Base-by-base conservation (phyloP, 768 basidiomycete species). In the Agaricus sinodeliciosus region DNA sequence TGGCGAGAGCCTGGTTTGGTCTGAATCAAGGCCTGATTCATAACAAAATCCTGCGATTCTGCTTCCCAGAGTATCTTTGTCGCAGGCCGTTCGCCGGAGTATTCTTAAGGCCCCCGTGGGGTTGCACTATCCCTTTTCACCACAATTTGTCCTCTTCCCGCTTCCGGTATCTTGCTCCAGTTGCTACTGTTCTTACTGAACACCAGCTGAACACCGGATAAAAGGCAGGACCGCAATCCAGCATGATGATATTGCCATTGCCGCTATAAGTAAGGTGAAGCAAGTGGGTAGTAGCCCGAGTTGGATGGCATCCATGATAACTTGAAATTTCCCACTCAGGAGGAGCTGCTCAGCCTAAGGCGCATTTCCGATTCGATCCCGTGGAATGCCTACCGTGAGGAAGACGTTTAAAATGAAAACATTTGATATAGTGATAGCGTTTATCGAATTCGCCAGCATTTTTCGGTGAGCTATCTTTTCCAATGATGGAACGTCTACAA, bases 361-460 rank as follows among this genome's bases (percentile, higher is more conserved):
- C 77, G 84, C 42, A 79, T 87, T 7, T 63, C 84, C 9, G 85
- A 86, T 54, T 41, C 61, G 7, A 61, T 84, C 43, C 82, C 82
- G 0, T 82, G 81, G 82, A 69, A 67, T 43, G 78, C 80, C 11
- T 82, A 79, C 62, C 62, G 77, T 79, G 49, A 58, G 72, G 63
- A 25, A 31, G 11, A 42, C 25, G 8, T 25, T 18, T n/a, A 44
- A 4, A 49, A 50, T 28, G 52, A 11, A 39, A 27, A 22, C 18
- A 13, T 22, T 43, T 31, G 31, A 31, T 31, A 9, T 48, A 84
- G 82, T 84, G 48, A 83, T 88, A 48, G 84, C 82, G 9, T 26
- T 83, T 28, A 72, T 86, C 27, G 85, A 88, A 63, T 65, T 86
- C 39, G 84, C 82, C 3, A 89, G 61, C 81, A 87, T 12, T 89